phyloP scores from a whole-genome alignment of 495 filamentous ascomycete genomes.

The Glutinoglossum americanum region DNA sequence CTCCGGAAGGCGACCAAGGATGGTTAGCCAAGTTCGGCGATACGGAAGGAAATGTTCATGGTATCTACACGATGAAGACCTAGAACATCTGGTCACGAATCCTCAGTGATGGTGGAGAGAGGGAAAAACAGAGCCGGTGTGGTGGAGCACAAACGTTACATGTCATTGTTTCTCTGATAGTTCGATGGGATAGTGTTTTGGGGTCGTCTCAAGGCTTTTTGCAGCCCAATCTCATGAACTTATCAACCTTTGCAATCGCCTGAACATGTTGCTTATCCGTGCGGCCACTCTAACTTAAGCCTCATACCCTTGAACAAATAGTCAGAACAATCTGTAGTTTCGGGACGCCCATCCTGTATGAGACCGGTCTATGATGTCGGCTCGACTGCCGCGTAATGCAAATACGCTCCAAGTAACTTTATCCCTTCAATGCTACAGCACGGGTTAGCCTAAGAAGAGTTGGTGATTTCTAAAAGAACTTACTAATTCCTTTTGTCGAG shows the following conservation, averaged over 20 bases:
- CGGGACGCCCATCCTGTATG: too few species aligned
- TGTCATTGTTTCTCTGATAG: too few species aligned
- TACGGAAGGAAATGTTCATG: conserved; percentile 3
- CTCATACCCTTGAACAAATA: too few species aligned
- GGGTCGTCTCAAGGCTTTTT: background rate
- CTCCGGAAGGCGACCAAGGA: background rate
- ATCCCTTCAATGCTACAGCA: conserved; percentile 58
- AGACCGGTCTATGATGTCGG: too few species aligned
- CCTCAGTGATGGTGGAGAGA: background rate
- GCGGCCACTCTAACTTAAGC: too few species aligned
- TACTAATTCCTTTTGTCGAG: conserved; percentile 79
- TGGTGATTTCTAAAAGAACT: background rate
- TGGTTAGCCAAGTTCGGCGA: background rate
- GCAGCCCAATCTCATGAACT: background rate
- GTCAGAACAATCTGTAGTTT: too few species aligned
- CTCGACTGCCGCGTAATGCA: conserved; percentile 94
- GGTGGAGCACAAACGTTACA: background rate
- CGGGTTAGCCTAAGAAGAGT: background rate
- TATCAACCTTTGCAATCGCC: background rate
- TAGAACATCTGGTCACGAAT: background rate
- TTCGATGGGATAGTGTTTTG: background rate
- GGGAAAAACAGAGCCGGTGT: background rate
- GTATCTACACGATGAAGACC: conserved; percentile 1
- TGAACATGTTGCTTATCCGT: background rate
- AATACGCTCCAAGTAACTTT: conserved; percentile 81